Percentiles rank a stretch among this genome's conserved stretches.
Evolutionary conservation across 2,329 filamentous ascomycete genomes (phyloP).

Genomic region (Exophiala spinifera): DNA sequence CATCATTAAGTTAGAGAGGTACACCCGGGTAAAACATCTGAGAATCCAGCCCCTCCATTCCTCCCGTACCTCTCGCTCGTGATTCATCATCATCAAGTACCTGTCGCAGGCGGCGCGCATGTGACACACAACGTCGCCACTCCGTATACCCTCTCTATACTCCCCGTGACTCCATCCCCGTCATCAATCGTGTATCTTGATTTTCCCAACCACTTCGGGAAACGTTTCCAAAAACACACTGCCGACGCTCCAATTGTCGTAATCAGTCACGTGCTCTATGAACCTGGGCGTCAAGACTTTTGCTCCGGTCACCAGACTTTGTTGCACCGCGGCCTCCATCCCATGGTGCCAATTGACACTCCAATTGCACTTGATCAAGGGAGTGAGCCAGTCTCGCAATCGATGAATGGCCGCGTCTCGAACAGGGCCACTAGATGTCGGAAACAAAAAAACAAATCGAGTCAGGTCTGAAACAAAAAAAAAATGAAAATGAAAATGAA

Average conservation of each 20-base stretch:
- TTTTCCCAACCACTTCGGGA: slow-evolving; percentile 19
- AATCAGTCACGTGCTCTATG: slow-evolving; percentile 16
- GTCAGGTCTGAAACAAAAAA: no score
- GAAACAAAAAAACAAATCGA: background rate
- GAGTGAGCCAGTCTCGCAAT: slow-evolving; percentile 24
- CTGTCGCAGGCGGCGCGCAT: no score
- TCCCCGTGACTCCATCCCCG: no score
- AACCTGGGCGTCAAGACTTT: slow-evolving; percentile 17
- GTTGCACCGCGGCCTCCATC: slow-evolving; percentile 15
- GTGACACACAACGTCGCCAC: no score
- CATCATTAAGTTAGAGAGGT: no score
- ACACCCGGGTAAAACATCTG: no score
- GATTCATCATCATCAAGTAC: no score
- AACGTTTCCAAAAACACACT: slow-evolving; percentile 12
- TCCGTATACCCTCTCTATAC: no score
- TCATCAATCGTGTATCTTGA: slow-evolving; percentile 20
- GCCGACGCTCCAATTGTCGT: slow-evolving; percentile 23
- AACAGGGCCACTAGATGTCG: slow-evolving; percentile 1
- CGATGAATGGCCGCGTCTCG: slow-evolving; percentile 20
- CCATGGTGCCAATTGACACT: slow-evolving; percentile 22
- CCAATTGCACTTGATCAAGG: slow-evolving; percentile 17
- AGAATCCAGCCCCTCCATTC: no score
- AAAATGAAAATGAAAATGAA: no score
- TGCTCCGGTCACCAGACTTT: slow-evolving; percentile 7
- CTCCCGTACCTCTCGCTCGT: no score